Evolutionary conservation across 2,329 filamentous ascomycete species (phyloP).

Genomic region (Aspergillus pseudoglaucus): DNA sequence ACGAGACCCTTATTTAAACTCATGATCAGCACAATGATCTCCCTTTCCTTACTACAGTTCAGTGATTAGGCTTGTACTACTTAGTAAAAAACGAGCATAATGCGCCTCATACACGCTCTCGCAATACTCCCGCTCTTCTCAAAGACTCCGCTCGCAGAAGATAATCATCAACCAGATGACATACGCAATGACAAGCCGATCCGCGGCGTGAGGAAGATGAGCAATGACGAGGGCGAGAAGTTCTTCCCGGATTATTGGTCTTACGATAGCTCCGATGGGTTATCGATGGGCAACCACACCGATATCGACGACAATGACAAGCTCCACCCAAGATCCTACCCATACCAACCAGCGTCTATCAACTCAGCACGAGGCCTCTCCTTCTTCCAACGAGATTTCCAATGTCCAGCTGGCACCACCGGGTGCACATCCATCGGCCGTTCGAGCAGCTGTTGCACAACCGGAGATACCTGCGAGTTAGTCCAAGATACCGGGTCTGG

Average conservation of each 20-base stretch:
- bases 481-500: slow-evolving; percentile 49
- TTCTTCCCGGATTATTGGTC: slow-evolving; percentile 45
- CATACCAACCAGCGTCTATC: neutral
- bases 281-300: neutral
- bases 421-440: slow-evolving; percentile 50
- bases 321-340: neutral
- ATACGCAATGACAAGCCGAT: slow-evolving; percentile 14
- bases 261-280: slow-evolving; percentile 6
- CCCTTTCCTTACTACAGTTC: too few relatives aligned
- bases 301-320: neutral
- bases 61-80: too few relatives aligned
- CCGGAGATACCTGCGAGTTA: slow-evolving; percentile 48
- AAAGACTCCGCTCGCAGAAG: neutral
- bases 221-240: slow-evolving; percentile 41
- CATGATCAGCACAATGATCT: too few relatives aligned
- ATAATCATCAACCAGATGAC: neutral
- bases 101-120: too few relatives aligned
- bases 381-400: slow-evolving; percentile 40
- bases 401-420: slow-evolving; percentile 51
- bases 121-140: neutral
- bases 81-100: too few relatives aligned
- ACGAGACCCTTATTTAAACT: too few relatives aligned
- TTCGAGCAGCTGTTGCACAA: slow-evolving; percentile 54
- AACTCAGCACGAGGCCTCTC: neutral
- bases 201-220: slow-evolving; percentile 39